Evolutionary conservation across 1,284 basidiomycete genomes (phyloP), one percentile per base, ranked within the genome.

Genomic region (Tilletia walkeri): DNA sequence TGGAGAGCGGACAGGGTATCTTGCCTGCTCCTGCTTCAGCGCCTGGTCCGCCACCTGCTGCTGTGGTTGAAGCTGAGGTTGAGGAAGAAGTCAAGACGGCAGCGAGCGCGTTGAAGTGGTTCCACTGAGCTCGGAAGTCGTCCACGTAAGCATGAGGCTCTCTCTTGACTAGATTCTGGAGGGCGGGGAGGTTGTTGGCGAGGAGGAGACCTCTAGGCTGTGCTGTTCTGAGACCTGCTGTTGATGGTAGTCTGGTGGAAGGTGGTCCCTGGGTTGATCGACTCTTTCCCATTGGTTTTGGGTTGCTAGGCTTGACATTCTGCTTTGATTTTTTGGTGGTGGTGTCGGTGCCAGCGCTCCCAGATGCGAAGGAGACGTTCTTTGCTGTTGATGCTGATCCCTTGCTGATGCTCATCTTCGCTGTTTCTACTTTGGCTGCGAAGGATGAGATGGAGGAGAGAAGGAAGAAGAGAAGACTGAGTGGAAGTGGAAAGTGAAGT

Each of bases 101-200:
- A 54, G 92, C 88, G 70, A 93, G 89, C 71, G 90, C 92, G 78
- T 92, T 89, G 85, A 94, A 98, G 84, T 98, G 94, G 76, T 94
- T 94, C 91, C 94, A 98, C 87, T 99, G 96, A 75, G 95, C 93
- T n/a, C 94, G 84, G 81, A 99, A 99, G 80, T 99, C 96, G 77
- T 98, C 95, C 82, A 90, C 91, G 87, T 99, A 99, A 0, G 89
- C 91, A 6, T 87, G 85, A 1, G 95, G 92, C 82, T 97, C 94
- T 69, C 96, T 89, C 85, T 85, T 99, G 84, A 99, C 94, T 71
- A 99, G 87, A 83, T 98, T 98, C 84, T 99, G 96, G 20, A 99
- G 84, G 65, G 88, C 87, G 14, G 89, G 89, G 49, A 89, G 85
- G 75, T 88, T 89, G 70, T 78, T 78, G 5, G 81, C 78, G 56